Percentiles rank a stretch among this genome's conserved stretches.
Conservation (phyloP, 345 rosid species). For the Salix suchowensis region DNA sequence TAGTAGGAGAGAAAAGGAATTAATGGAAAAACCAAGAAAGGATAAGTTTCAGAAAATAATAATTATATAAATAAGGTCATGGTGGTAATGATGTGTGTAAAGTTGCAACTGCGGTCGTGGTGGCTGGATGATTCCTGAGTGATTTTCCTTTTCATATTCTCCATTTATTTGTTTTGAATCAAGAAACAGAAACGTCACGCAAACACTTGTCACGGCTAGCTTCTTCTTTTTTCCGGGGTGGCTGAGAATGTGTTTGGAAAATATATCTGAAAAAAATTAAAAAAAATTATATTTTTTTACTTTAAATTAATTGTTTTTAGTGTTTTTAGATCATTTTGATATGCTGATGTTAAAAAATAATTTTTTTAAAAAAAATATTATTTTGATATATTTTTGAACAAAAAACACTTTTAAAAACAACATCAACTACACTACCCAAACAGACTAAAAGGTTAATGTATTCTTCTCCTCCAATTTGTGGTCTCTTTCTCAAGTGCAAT, state of each 20-base stretch:
- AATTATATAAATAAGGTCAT: background rate
- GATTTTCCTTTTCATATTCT: constrained; percentile 38
- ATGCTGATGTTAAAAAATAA: no score
- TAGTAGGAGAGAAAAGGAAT: constrained; percentile 1
- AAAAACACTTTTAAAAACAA: no score
- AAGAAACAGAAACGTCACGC: constrained; percentile 38
- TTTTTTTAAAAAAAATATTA: no score
- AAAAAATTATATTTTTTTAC: no score
- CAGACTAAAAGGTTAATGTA: no score
- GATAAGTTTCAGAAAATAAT: background rate
- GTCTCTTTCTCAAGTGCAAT: constrained; percentile 37
- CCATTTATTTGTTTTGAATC: constrained; percentile 2
- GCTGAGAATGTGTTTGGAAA: no score
- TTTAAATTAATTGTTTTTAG: no score
- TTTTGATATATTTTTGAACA: no score
- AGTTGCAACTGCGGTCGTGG: constrained; percentile 20
- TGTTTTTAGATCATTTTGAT: no score
- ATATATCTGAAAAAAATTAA: no score
- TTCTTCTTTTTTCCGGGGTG: background rate
- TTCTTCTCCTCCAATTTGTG: background rate
- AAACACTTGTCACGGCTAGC: constrained; percentile 15
- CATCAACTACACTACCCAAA: fast-evolving
- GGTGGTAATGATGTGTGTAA: constrained; percentile 26
- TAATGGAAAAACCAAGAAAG: background rate
- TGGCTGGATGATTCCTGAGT: constrained; percentile 30